Base-by-base conservation (phyloP, 768 basidiomycete genomes). In the Pleurotus citrinopileatus region DNA sequence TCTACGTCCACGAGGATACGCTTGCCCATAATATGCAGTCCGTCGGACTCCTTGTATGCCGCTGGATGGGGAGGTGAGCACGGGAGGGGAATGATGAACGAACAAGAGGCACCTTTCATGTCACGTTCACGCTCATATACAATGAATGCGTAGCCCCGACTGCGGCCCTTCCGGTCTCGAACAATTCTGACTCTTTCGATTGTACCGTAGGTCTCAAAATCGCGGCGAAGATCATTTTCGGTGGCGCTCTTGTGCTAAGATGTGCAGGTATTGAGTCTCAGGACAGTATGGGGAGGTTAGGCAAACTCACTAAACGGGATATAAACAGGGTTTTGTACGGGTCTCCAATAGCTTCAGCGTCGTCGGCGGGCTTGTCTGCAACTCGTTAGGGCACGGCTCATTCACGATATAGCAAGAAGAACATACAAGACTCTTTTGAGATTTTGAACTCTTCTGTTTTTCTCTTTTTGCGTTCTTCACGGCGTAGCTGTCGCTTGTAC, bases 301-400 rank as follows among this genome's bases (percentile, higher is more conserved):
- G 51, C 13, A 40, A 3, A 68, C 75, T 32, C 65, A 95, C 94
- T 67, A 99, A 73, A 60, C 94, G 87, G 28, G 95, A 89, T 58
- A 98, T 94, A 70, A 99, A 99, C 20, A 99, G 77, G 0, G 97
- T 98, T 69, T 98, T 98, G 75, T 98, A 99, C 3, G 97, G 97
- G 65, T 99, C 97, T 2, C 97, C 97, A 37, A 88, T 78, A 27
- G 94, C 95, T 65, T 96, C 86, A 10, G 87, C 53, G 63, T 99
- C 95, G 52, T 96, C 95, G 17, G 88, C 79, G 7, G 97, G 97
- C 67, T 94, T 93, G 73, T 95, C 96, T 98, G 28, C 34, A 44
- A 20, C 13, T 26, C 55, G 48, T 51, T 58, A 59, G 51, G 34
- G 47, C 59, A 45, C 59, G 51, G 48, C 40, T 38, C 28, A 42